phyloP scores from a whole-genome alignment of 768 basidiomycete genomes.

The Serendipita vermifera region DNA sequence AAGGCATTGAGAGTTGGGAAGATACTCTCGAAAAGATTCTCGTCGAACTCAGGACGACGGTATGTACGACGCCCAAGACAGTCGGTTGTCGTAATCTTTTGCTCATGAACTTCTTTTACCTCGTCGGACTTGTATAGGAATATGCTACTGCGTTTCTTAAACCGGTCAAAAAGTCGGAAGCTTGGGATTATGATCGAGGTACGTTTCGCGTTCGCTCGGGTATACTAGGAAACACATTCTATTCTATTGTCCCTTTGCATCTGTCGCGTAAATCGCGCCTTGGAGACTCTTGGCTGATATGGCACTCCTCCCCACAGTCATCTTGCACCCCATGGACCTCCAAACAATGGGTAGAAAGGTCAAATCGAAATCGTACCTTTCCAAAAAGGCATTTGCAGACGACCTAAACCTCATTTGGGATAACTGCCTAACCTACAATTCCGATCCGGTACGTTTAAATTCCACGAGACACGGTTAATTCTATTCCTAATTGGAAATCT shows the following conservation, averaged over 20 bases:
- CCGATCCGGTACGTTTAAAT: constrained; percentile 56
- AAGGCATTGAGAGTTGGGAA: constrained; percentile 79
- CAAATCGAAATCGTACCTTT: constrained; percentile 84
- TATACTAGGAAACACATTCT: neutral
- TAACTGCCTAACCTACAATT: constrained; percentile 89
- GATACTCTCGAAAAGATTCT: constrained; percentile 86
- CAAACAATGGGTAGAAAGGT: constrained; percentile 87
- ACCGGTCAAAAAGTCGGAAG: constrained; percentile 80
- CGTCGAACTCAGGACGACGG: constrained; percentile 58
- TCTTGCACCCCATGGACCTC: constrained; percentile 91
- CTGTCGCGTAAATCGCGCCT: neutral
- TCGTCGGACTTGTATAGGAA: constrained; percentile 53
- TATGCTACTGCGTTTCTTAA: constrained; percentile 89
- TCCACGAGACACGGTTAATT: neutral
- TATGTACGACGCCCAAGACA: constrained; percentile 36
- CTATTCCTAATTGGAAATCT: too few species aligned
- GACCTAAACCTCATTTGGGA: constrained; percentile 96
- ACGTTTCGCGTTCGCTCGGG: constrained; percentile 20
- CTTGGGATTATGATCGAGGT: constrained; percentile 91
- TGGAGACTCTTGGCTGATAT: neutral
- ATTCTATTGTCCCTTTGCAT: neutral
- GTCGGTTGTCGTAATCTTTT: constrained; percentile 21
- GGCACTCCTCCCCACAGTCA: constrained; percentile 58
- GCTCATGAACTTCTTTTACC: constrained; percentile 14
- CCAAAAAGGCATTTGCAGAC: constrained; percentile 83